Percentiles rank a stretch among this genome's conserved stretches.
These are phyloP conservation scores for Fraxinus platypoda DNA, from an alignment of 305 asterid species.

Conservation along the genomic window DNA sequence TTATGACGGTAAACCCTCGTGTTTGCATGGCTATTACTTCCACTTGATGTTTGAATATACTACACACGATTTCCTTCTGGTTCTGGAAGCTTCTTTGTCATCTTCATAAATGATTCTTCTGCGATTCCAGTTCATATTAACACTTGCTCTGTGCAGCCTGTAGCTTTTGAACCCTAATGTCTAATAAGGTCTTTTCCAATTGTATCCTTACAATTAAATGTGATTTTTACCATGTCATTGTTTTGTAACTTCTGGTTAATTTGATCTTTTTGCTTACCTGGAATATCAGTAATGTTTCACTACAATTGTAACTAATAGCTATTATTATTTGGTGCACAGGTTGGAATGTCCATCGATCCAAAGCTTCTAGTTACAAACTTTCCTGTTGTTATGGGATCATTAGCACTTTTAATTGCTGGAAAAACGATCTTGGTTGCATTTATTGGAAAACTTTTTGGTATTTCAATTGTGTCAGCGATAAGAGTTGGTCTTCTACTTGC, in stretches of 20 bases:
- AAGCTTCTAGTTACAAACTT: constrained; percentile 94
- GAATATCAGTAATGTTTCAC: constrained; percentile 8
- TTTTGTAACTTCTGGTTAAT: background rate
- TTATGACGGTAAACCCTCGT: constrained; percentile 79
- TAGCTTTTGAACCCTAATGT: constrained; percentile 12
- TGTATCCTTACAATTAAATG: constrained; percentile 13
- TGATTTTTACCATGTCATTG: constrained; percentile 1
- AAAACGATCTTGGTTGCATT: constrained; percentile 86
- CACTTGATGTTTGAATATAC: constrained; percentile 5
- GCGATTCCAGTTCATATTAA: background rate
- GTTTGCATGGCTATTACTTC: constrained; percentile 15
- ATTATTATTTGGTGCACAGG: constrained; percentile 55
- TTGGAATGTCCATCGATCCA: constrained; percentile 99
- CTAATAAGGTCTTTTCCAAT: background rate
- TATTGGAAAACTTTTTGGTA: constrained; percentile 83
- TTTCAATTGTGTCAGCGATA: constrained; percentile 84
- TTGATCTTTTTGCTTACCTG: constrained; percentile 1
- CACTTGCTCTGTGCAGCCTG: constrained; percentile 9
- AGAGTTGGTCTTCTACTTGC: constrained; percentile 99
- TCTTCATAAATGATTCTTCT: background rate
- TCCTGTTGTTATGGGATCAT: constrained; percentile 76
- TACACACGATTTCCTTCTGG: background rate
- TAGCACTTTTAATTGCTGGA: constrained; percentile 83
- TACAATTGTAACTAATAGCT: constrained; percentile 25
- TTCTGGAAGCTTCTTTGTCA: background rate